Conservation (phyloP, 768 basidiomycete genomes). For the Royoungia palumana region DNA sequence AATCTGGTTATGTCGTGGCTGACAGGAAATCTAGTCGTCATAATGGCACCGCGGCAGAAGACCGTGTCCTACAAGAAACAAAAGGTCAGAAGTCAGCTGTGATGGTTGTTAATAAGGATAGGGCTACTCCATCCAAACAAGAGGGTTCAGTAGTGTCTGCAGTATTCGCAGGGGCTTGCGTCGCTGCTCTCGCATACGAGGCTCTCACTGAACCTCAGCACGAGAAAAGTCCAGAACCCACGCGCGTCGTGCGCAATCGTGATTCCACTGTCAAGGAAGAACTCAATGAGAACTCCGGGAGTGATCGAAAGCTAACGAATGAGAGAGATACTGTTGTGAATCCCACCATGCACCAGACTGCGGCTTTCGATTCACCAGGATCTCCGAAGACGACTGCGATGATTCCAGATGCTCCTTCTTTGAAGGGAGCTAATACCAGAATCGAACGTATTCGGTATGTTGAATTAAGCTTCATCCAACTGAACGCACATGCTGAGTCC, state of each 20-base stretch:
- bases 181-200: conserved; percentile 13
- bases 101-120: background rate
- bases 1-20: background rate
- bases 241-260: background rate
- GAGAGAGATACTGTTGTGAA: background rate
- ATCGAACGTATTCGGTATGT: background rate
- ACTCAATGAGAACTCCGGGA: background rate
- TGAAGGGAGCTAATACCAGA: background rate
- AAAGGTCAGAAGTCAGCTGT: background rate
- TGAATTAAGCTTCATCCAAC: background rate
- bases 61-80: background rate
- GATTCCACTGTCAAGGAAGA: background rate
- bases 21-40: background rate
- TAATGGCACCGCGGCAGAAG: background rate
- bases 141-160: conserved; percentile 11
- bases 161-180: conserved; percentile 6
- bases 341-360: background rate
- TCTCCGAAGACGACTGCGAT: background rate
- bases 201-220: conserved; percentile 4
- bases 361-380: background rate
- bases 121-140: conserved; percentile 1
- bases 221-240: conserved; percentile 1
- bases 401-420: background rate
- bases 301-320: background rate
- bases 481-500: background rate